phyloP scores from a whole-genome alignment of 306 rosid species.

The Vicia sativa region DNA sequence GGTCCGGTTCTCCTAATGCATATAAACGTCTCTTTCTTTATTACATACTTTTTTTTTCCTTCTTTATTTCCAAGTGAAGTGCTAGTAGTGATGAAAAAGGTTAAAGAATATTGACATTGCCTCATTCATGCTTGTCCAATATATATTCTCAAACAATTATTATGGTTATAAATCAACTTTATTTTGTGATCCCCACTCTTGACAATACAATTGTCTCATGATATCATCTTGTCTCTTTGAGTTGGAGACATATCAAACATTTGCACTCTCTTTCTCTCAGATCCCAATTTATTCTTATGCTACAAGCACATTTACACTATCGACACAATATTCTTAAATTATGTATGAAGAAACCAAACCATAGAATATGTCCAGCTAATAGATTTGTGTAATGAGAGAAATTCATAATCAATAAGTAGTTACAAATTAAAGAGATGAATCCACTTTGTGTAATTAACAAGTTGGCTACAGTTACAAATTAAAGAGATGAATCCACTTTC shows the following conservation, averaged over 20 bases:
- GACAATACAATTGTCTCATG: slow-evolving; percentile 12
- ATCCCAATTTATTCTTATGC: neutral
- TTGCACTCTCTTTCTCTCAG: neutral
- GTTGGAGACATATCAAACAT: neutral
- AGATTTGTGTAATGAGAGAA: no score
- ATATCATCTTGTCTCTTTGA: slow-evolving; percentile 29
- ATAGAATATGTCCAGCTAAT: neutral
- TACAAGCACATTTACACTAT: neutral
- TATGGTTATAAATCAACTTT: slow-evolving; percentile 10
- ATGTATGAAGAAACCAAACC: neutral
- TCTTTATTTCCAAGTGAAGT: neutral
- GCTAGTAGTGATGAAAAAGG: neutral
- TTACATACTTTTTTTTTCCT: no score
- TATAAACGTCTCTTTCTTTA: no score
- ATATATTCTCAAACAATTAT: neutral
- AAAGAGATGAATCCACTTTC: neutral
- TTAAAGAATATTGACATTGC: slow-evolving; percentile 29
- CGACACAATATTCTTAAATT: neutral
- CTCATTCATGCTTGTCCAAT: slow-evolving; percentile 8
- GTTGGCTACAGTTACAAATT: neutral
- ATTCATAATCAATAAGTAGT: no score
- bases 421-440: slow-evolving; percentile 6
- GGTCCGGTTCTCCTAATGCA: no score
- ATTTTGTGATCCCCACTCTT: slow-evolving; percentile 18
- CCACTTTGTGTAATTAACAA: neutral